phyloP scores from a whole-genome alignment of 176 grass and related monocot species.

The Aegilops longissima region DNA sequence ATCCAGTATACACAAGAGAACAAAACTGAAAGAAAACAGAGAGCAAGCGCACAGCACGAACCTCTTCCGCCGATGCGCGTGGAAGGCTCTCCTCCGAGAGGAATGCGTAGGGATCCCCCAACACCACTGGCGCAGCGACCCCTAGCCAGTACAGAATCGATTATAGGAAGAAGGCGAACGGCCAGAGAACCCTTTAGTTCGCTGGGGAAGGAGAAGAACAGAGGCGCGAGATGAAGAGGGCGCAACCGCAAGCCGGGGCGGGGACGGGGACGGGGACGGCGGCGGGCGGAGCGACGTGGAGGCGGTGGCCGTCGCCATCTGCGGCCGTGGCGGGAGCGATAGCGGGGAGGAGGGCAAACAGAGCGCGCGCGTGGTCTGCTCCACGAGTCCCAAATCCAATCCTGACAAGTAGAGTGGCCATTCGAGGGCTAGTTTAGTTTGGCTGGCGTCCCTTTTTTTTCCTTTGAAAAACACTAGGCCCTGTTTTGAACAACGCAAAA shows the following conservation, averaged over 20 bases:
- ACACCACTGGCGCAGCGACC: not conserved
- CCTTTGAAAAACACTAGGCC: no score
- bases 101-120: constrained; percentile 1
- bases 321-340: not conserved
- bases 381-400: constrained; percentile 31
- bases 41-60: constrained; percentile 4
- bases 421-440: not conserved
- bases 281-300: constrained; percentile 25
- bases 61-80: constrained; percentile 26
- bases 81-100: not conserved
- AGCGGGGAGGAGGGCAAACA: not conserved
- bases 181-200: not conserved
- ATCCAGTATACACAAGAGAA: not conserved
- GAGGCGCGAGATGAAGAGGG: not conserved
- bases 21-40: not conserved
- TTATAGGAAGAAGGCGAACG: not conserved
- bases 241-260: constrained; percentile 9
- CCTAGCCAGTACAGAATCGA: not conserved
- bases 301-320: constrained; percentile 20
- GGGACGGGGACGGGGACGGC: no score
- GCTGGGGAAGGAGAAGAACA: not conserved
- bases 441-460: no score
- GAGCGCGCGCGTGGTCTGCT: constrained; percentile 3
- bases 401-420: not conserved
- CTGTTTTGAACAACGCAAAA: no score